phyloP scores from a whole-genome alignment of 192 early-diverging fungal species.

The Dissophora globulifera region DNA sequence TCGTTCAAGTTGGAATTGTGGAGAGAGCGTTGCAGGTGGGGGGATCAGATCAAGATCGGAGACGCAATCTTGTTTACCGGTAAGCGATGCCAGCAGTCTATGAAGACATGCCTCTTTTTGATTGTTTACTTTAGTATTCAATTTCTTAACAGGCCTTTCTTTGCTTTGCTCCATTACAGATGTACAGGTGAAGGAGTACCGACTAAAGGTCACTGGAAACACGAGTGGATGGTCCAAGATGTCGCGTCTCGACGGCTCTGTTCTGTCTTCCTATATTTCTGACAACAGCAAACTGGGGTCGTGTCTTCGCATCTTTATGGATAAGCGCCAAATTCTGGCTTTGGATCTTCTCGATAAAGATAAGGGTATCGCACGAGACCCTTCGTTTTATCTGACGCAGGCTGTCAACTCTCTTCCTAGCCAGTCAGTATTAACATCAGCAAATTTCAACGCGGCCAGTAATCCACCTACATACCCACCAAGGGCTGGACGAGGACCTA shows the following conservation, averaged over 20 bases:
- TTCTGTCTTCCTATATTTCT: not conserved
- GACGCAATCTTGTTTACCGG: slow-evolving; percentile 27
- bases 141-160: not conserved
- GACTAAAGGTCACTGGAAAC: slow-evolving; percentile 5
- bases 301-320: not conserved
- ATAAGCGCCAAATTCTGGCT: slow-evolving; percentile 8
- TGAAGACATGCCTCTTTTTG: not conserved
- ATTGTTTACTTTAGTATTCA: not conserved
- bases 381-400: slow-evolving; percentile 14
- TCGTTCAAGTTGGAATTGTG: slow-evolving; percentile 31
- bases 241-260: slow-evolving; percentile 10
- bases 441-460: not conserved
- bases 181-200: slow-evolving; percentile 9
- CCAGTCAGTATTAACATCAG: not conserved
- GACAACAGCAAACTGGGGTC: not conserved
- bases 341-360: slow-evolving; percentile 26
- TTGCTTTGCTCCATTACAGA: slow-evolving; percentile 4
- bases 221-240: slow-evolving; percentile 12
- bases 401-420: not conserved
- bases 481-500: too few species aligned
- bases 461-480: too few species aligned
- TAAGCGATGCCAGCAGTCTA: not conserved
- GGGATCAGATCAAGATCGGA: not conserved
- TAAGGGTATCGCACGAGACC: slow-evolving; percentile 12
- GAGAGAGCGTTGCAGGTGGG: slow-evolving; percentile 14